Conservation (phyloP, 306 rosid genomes). For the Lagenaria siceraria region DNA sequence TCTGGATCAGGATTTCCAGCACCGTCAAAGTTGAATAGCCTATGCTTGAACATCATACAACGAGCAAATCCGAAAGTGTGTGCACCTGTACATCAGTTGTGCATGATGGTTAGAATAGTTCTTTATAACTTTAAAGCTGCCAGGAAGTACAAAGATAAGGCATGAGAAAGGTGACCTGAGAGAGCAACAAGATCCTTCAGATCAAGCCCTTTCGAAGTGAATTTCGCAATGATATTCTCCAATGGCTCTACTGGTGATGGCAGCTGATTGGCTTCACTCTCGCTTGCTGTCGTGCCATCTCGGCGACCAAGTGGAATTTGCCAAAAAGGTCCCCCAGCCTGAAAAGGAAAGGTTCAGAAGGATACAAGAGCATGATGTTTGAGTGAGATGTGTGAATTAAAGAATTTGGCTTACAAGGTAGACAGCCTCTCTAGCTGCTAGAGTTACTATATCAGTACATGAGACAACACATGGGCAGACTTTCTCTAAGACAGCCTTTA, state of each 20-base stretch:
- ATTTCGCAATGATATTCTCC: conserved; percentile 49
- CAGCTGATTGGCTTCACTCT: conserved; percentile 39
- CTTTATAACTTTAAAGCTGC: neutral
- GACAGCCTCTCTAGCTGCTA: conserved; percentile 74
- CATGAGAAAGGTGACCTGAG: conserved; percentile 41
- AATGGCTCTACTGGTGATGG: conserved; percentile 78
- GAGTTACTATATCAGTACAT: conserved; percentile 69
- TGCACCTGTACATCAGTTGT: conserved; percentile 29
- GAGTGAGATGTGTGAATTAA: neutral
- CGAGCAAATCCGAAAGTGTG: conserved; percentile 85
- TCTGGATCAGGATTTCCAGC: conserved; percentile 66
- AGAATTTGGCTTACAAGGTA: conserved; percentile 40
- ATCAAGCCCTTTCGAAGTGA: conserved; percentile 52
- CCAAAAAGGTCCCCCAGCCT: conserved; percentile 78
- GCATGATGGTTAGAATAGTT: neutral
- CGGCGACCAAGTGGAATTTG: conserved; percentile 56
- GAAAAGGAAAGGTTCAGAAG: neutral
- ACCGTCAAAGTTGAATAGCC: conserved; percentile 55
- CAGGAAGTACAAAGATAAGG: neutral
- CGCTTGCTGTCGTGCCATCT: conserved; percentile 61
- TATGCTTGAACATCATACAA: conserved; percentile 69
- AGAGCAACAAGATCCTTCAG: conserved; percentile 66
- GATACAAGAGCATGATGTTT: neutral
- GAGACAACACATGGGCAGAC: conserved; percentile 82
- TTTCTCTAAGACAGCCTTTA: conserved; percentile 53